Evolutionary conservation across 495 filamentous ascomycete genomes (phyloP), one percentile per base, ranked within the genome.

Genomic region (Arthonia radiata): DNA sequence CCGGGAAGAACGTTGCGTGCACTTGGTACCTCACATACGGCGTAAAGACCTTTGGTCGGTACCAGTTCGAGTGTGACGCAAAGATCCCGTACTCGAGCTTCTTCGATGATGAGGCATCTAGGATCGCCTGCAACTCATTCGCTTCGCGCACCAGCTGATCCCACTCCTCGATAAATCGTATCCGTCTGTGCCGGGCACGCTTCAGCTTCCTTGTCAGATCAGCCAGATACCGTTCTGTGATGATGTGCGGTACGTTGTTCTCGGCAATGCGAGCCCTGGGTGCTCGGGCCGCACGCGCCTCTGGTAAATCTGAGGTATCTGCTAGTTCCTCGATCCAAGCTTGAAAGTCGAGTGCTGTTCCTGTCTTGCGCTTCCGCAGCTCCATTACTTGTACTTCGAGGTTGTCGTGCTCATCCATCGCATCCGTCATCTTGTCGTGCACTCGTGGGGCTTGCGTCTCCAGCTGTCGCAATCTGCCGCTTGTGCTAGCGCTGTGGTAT

Each of bases 221-320:
- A 28, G 86, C 86, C 31, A 97, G 52, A 44, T 90, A 94, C 32
- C 78, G 68, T 43, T 86, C 80, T 3, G 86, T 94, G 25, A 97
- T 78, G 13, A 94, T 69, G 10, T 71, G 65, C 2, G 83, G 86
- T 6, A 71, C 39, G 53, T 47, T 46, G 45, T 48, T 22, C 37
- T 37, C 18, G 63, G 45, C 13, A 47, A 46, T 12, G 61, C 50
- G 13, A 59, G 31, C 19, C 3, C 29, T 30, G 3, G 32, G 28
- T 8, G 25, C 24, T 9, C 17, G 18, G 5, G 32, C 32, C 23
- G 23, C 42, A 17, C 66, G 56, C 13, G 62, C 57, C 30, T 80
- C 71, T 3, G 72, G 65, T 4, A 76, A 43, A 28, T 61, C 66
- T 11, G 66, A 62, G 25, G 68, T 61, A 31, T 92, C 86, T 13